A percentile compares a stretch with the other conserved stretches of the same genome.
Evolutionary conservation across 2,329 filamentous ascomycete species (phyloP).

Genomic region (Clonostachys rhizophaga): DNA sequence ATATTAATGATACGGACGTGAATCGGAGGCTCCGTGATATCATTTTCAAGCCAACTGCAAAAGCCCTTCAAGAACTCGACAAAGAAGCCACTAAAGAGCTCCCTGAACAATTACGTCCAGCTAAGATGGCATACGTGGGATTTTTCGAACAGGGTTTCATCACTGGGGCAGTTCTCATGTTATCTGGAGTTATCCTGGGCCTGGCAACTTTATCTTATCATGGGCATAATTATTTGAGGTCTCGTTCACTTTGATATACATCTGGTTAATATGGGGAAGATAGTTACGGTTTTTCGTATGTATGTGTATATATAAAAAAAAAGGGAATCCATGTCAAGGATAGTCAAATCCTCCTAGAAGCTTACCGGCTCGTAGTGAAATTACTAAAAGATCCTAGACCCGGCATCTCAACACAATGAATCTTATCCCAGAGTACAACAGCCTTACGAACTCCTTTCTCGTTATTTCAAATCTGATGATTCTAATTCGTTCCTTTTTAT

Average conservation of each 20-base stretch:
- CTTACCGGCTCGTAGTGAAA: too few relatives aligned
- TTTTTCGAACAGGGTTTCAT: constrained; percentile 45
- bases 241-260: neutral
- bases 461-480: too few relatives aligned
- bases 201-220: neutral
- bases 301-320: too few relatives aligned
- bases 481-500: too few relatives aligned
- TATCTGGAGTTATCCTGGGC: constrained; percentile 6
- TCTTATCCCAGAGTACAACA: too few relatives aligned
- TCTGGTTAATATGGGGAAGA: too few relatives aligned
- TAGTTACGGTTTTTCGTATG: too few relatives aligned
- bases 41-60: constrained; percentile 7
- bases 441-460: too few relatives aligned
- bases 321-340: too few relatives aligned
- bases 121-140: constrained; percentile 24
- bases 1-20: constrained; percentile 14
- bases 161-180: constrained; percentile 18
- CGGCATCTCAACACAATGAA: too few relatives aligned
- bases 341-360: too few relatives aligned
- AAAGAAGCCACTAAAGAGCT: constrained; percentile 12
- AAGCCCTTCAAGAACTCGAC: constrained; percentile 1
- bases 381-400: too few relatives aligned
- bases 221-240: neutral
- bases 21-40: constrained; percentile 9
- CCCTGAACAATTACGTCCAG: constrained; percentile 19